phyloP scores from a whole-genome alignment of 768 basidiomycete genomes.

The Calocera cornea region DNA sequence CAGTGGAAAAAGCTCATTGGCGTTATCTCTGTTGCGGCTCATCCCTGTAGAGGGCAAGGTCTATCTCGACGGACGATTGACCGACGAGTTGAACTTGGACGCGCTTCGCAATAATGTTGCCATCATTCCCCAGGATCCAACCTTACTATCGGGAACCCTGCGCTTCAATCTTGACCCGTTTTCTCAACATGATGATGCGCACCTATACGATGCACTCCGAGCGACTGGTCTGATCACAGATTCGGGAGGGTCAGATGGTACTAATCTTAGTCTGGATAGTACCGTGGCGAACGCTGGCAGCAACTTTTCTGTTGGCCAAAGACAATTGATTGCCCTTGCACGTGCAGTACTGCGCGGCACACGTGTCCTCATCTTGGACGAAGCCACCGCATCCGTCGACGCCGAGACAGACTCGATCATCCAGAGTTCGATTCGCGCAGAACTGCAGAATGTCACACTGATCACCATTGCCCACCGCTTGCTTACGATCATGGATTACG shows the following conservation, averaged over 20 bases:
- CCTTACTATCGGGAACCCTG: constrained; percentile 42
- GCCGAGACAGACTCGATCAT: constrained; percentile 45
- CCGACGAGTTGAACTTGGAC: constrained; percentile 39
- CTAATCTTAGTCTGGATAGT: constrained; percentile 26
- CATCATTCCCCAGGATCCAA: constrained; percentile 43
- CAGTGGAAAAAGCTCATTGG: constrained; percentile 40
- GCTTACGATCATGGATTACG: constrained; percentile 47
- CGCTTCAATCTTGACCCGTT: constrained; percentile 50
- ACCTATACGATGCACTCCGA: constrained; percentile 38
- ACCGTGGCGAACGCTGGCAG: constrained; percentile 32
- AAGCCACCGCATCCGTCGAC: constrained; percentile 39
- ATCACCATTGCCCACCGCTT: constrained; percentile 48
- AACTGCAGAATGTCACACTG: constrained; percentile 34
- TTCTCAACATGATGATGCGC: constrained; percentile 38
- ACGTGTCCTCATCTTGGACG: constrained; percentile 46
- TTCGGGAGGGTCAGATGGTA: constrained; percentile 26
- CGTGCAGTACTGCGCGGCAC: constrained; percentile 43
- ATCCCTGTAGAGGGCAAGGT: constrained; percentile 44
- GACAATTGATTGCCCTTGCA: constrained; percentile 49
- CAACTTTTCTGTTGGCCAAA: constrained; percentile 43
- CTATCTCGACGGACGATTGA: constrained; percentile 40
- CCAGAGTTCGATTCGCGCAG: constrained; percentile 40
- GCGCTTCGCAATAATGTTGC: constrained; percentile 44
- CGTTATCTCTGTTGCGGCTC: constrained; percentile 42
- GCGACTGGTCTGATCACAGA: constrained; percentile 28